Conservation (phyloP, 1,284 basidiomycete genomes). For the Cystobasidiaceae sp. region DNA sequence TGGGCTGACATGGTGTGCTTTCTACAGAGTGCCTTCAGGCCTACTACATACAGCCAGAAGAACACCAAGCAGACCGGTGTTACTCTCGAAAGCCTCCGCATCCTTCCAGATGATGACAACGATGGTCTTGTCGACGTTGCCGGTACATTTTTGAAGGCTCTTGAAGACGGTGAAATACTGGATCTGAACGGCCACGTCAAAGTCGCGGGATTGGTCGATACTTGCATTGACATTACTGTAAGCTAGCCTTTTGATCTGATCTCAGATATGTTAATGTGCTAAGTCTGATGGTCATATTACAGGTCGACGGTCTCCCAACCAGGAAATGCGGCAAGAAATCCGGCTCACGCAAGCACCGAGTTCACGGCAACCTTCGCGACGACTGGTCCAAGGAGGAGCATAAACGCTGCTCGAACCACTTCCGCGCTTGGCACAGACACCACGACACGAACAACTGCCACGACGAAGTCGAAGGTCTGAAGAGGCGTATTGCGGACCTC, state of each 20-base stretch:
- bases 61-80: constrained; percentile 4
- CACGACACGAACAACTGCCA: constrained; percentile 13
- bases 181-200: constrained; percentile 17
- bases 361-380: constrained; percentile 1
- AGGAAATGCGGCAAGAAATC: constrained; percentile 1
- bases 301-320: constrained; percentile 14
- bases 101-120: constrained; percentile 27
- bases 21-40: too few relatives aligned
- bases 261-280: not conserved
- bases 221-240: constrained; percentile 18
- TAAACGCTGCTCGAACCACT: constrained; percentile 25
- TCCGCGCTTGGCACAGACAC: constrained; percentile 23
- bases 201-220: constrained; percentile 12
- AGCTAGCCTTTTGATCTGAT: not conserved
- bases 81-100: constrained; percentile 14
- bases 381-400: constrained; percentile 26
- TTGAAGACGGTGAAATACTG: constrained; percentile 14
- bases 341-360: constrained; percentile 1
- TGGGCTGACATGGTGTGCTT: too few relatives aligned
- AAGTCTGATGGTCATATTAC: not conserved
- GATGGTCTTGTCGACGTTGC: constrained; percentile 24
- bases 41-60: not conserved
- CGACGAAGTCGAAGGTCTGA: constrained; percentile 10
- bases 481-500: constrained; percentile 9
- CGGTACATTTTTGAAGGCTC: constrained; percentile 23